Percentiles rank a stretch among this genome's conserved stretches.
Evolutionary conservation across 2,329 filamentous ascomycete genomes (phyloP).

Genomic region (Fonsecaea monophora): DNA sequence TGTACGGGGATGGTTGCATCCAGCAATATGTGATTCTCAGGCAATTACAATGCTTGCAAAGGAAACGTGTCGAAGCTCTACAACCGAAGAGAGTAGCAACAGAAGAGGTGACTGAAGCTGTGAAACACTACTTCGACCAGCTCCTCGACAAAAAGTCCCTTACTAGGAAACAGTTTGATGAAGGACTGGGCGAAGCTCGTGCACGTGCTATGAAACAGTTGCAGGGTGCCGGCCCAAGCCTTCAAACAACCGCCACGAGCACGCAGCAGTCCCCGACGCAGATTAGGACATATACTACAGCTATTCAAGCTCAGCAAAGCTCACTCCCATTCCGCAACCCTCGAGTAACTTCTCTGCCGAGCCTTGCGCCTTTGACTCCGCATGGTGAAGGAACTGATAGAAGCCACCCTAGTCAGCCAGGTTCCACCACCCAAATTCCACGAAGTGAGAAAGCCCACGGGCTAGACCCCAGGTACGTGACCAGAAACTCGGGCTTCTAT

Average conservation of each 20-base stretch:
- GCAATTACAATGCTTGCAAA: not conserved
- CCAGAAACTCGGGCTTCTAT: conserved; percentile 3
- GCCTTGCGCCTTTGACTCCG: not conserved
- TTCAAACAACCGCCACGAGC: not conserved
- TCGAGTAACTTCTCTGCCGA: not conserved
- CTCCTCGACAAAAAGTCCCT: not conserved
- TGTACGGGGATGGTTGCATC: not conserved
- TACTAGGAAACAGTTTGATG: not conserved
- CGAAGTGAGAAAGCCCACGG: not conserved
- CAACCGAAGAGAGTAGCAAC: not conserved
- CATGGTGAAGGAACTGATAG: not conserved
- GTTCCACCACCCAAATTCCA: not conserved
- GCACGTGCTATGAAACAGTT: not conserved
- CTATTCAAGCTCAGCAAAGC: not conserved
- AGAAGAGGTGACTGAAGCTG: not conserved
- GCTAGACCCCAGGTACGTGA: not conserved
- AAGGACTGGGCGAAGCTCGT: not conserved
- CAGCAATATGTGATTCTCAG: not conserved
- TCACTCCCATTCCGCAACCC: not conserved
- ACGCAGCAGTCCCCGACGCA: not conserved
- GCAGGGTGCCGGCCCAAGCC: not conserved
- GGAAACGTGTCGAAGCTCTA: not conserved
- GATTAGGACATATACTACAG: not conserved
- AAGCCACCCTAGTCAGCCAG: not conserved
- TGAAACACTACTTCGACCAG: not conserved